phyloP scores from a whole-genome alignment of 306 rosid species.

The Citrullus amarus region DNA sequence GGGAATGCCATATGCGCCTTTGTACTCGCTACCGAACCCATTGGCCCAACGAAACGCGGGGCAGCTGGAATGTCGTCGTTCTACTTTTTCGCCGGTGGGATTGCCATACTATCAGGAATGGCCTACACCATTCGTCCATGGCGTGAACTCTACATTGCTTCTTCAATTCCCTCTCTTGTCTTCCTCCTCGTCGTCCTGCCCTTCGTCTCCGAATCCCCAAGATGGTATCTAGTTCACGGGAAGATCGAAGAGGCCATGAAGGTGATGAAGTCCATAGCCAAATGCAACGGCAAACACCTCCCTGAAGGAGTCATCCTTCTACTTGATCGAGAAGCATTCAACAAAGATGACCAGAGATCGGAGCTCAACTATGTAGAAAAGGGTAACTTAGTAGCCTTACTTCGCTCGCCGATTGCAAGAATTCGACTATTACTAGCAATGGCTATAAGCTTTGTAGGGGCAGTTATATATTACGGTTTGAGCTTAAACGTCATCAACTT shows the following conservation, averaged over 20 bases:
- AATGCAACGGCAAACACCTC: constrained; percentile 35
- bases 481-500: constrained; percentile 21
- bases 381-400: constrained; percentile 23
- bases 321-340: constrained; percentile 41
- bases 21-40: constrained; percentile 61
- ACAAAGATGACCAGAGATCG: background rate
- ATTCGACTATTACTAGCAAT: constrained; percentile 26
- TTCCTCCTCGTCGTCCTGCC: constrained; percentile 42
- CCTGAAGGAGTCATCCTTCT: constrained; percentile 31
- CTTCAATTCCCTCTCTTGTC: constrained; percentile 67
- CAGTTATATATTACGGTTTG: constrained; percentile 39
- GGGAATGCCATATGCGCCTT: constrained; percentile 71
- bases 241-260: constrained; percentile 39
- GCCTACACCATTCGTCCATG: constrained; percentile 52
- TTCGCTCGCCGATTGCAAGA: constrained; percentile 25
- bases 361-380: constrained; percentile 18
- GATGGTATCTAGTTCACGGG: constrained; percentile 78
- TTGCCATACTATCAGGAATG: constrained; percentile 42
- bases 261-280: constrained; percentile 56
- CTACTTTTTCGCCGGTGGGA: constrained; percentile 71
- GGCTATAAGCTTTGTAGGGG: constrained; percentile 22
- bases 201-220: constrained; percentile 60
- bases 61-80: constrained; percentile 66
- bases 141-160: constrained; percentile 54
- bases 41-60: constrained; percentile 60